A percentile compares a stretch with the other conserved stretches of the same genome.
Evolutionary conservation across 2,329 filamentous ascomycete species (phyloP).

Genomic region (Claviceps lovelessii): DNA sequence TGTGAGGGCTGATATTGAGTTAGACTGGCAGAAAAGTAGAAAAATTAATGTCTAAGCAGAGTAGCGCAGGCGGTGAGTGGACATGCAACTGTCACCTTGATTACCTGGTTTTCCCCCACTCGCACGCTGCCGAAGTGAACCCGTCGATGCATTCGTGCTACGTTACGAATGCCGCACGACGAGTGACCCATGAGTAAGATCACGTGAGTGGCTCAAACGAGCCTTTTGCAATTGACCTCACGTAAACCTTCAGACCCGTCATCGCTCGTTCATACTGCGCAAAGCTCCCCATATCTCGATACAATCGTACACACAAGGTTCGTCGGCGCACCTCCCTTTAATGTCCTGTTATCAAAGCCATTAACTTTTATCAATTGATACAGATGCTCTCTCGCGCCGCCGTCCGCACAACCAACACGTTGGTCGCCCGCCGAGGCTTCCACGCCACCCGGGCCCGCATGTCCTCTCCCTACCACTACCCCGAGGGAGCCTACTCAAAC

Average conservation of each 20-base stretch:
- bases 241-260: slow-evolving; percentile 15
- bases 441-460: slow-evolving; percentile 76
- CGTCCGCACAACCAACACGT: slow-evolving; percentile 47
- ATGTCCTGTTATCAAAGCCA: too few species aligned
- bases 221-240: slow-evolving; percentile 19
- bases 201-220: slow-evolving; percentile 10
- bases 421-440: slow-evolving; percentile 84
- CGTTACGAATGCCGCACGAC: too few species aligned
- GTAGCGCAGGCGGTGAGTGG: slow-evolving; percentile 13
- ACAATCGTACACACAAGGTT: slow-evolving; percentile 5
- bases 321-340: slow-evolving; percentile 3
- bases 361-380: neutral
- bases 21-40: slow-evolving; percentile 15
- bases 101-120: too few species aligned
- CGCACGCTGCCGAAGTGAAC: too few species aligned
- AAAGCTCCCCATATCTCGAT: slow-evolving; percentile 13
- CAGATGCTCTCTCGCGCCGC: slow-evolving; percentile 75
- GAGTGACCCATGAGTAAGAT: neutral
- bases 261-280: slow-evolving; percentile 11
- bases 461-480: slow-evolving; percentile 92
- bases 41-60: slow-evolving; percentile 5
- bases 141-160: too few species aligned
- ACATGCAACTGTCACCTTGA: neutral
- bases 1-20: neutral
- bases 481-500: slow-evolving; percentile 88